Evolutionary conservation across 78 protist genomes (phyloP), one percentile per base, ranked within the genome.

Genomic region (Pigoraptor vietnamica): DNA sequence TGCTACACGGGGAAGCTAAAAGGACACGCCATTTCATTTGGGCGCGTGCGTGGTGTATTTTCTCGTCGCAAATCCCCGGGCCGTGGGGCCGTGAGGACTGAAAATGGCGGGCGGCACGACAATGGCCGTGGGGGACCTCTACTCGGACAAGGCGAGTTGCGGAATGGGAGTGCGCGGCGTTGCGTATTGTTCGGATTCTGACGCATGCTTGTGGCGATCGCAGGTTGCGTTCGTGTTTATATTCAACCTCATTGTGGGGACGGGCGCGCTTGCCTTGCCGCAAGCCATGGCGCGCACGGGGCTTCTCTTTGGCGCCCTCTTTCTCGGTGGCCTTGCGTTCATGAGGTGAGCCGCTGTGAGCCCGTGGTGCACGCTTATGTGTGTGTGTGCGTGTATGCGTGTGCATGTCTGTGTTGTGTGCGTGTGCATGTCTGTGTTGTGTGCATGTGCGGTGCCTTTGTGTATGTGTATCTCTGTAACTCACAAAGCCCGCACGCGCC

Each of bases 161-260:
- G 67, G 29, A 6, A 14, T 48, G 67, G 29, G 67, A 48, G 6
- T 48, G 14, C 6, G 67, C 67, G 67, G 14, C 67, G 67, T 14
- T 48, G 6, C 29, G 6, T 14, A 48, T 48, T 48, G 67, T 48
- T 21, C 29, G 14, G 14, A 48, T 48, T 48, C 67, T 48, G 6
- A 48, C 14, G 6, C n/a, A n/a, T 48, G 67, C 67, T 48, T 48
- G 14, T 14, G 29, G 67, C 14, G 67, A 48, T 48, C 67, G 83
- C 83, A 67, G 86, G 67, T 89, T 34, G 95, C 83, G 33, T 86
- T 89, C 23, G 86, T 91, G 39, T 91, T 40, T 38, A 29, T 90
- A 6, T 94, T 91, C 91, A 94, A 94, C 39, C 37, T 94, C 40
- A 92, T 91, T 37, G 93, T 94, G 24, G 95, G 95, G 0, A 86